A percentile compares a stretch with the other conserved stretches of the same genome.
phyloP scores from a whole-genome alignment of 495 filamentous ascomycete genomes.

The Aspergillus bertholletiae region DNA sequence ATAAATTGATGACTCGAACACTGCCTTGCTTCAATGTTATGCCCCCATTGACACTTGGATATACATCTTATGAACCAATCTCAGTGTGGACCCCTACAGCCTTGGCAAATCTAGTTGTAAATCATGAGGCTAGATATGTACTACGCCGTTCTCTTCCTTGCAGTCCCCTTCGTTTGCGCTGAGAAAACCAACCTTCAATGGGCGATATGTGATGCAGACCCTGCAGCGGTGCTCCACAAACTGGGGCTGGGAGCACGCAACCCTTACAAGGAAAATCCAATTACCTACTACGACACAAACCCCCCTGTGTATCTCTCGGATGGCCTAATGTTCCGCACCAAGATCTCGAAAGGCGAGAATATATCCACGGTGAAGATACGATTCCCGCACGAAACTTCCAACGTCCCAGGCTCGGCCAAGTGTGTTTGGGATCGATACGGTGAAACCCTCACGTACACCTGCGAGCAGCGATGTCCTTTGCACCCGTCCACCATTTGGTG shows the following conservation, averaged over 20 bases:
- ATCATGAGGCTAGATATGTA: too few species aligned
- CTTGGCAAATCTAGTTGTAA: too few species aligned
- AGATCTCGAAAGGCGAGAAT: neutral
- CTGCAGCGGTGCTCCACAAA: neutral
- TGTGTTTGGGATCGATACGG: constrained; percentile 6
- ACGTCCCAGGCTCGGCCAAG: neutral
- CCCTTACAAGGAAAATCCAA: constrained; percentile 4
- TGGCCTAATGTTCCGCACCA: constrained; percentile 8
- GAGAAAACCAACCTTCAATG: constrained; percentile 7
- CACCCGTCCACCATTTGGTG: neutral
- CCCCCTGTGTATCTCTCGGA: neutral
- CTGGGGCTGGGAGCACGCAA: neutral
- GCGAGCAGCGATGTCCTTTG: constrained; percentile 2
- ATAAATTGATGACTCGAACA: too few species aligned
- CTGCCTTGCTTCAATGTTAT: too few species aligned
- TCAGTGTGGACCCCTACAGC: too few species aligned
- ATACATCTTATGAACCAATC: too few species aligned
- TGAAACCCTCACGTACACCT: neutral
- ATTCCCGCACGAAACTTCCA: neutral
- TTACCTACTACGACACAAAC: constrained; percentile 5
- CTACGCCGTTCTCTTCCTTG: neutral
- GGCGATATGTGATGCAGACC: constrained; percentile 2
- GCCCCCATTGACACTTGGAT: too few species aligned
- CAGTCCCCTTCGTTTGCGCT: neutral
- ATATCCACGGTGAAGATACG: constrained; percentile 2